These are phyloP conservation scores for Ilyonectria destructans DNA, from an alignment of 2,329 filamentous ascomycete genomes.

Conservation along the genomic window DNA sequence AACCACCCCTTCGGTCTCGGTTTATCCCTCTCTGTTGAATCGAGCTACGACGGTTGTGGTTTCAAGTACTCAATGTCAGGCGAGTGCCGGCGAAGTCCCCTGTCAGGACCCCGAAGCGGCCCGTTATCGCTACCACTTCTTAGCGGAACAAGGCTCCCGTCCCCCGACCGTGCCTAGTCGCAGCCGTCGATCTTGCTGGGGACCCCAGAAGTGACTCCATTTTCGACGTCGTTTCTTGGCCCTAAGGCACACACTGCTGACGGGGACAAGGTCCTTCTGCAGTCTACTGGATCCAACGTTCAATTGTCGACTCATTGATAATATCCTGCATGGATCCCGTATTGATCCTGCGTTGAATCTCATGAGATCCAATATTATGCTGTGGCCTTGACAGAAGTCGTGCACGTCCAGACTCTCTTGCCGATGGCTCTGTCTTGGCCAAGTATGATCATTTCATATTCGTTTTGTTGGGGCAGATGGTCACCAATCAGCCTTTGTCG, in stretches of 20 bases:
- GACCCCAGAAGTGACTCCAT: constrained; percentile 35
- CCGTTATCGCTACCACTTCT: constrained; percentile 20
- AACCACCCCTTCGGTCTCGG: neutral
- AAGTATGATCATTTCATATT: neutral
- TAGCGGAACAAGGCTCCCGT: constrained; percentile 20
- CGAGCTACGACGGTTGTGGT: neutral
- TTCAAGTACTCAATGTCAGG: neutral
- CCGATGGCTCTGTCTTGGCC: neutral
- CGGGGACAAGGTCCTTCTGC: constrained; percentile 3
- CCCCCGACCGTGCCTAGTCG: neutral
- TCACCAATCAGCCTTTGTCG: neutral
- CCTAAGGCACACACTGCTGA: constrained; percentile 1
- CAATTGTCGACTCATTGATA: constrained; percentile 1
- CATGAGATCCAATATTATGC: neutral
- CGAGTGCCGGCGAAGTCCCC: neutral
- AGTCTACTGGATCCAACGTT: neutral
- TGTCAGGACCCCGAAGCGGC: constrained; percentile 13
- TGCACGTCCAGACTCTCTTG: neutral
- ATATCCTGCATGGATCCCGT: neutral
- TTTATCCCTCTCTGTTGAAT: neutral
- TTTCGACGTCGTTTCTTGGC: constrained; percentile 38
- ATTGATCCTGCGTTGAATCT: neutral
- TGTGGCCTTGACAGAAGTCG: neutral
- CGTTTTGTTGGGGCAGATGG: neutral
- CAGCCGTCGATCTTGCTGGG: constrained; percentile 29